Base-by-base conservation (phyloP, 768 basidiomycete genomes). In the Coprinopsis marcescibilis region DNA sequence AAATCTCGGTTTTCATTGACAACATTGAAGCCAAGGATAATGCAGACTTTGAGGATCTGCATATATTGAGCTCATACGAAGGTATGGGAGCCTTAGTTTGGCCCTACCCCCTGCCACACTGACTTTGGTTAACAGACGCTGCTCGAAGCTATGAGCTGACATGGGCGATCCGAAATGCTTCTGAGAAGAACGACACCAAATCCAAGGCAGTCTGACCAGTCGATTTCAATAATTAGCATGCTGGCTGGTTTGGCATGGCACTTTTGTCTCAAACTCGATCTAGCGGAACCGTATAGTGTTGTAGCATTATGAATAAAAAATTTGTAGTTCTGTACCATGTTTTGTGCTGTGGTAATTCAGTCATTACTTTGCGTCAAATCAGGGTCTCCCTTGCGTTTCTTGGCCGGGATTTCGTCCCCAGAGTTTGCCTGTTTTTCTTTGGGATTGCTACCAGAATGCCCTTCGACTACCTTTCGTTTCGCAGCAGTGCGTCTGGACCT, bases 81-180 rank as follows among this genome's bases (percentile, higher is more conserved):
- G 93, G 92, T 84, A 54, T 54, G 64, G 3, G 17, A 11, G 11
- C 10, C 17, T 37, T 7, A 19, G 7, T 11, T 7, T 37, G 63
- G 11, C 23, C 36, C 19, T 11, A 12, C 36, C 46, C 29, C 20
- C 32, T 39, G 25, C 21, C 30, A 32, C 17, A 25, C 37, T 52
- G 8, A 53, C 30, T 24, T 10, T 27, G 20, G 8, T 46, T 14
- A 4, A 8, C 20, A 89, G 88, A 92, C 65, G 91, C 91, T 34
- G 85, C 83, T 56, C 82, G 77, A 66, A 86, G 91, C 5, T 95
- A 95, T 55, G 83, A 94, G 62, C 73, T 95, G 51, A 94, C 91
- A 19, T 95, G 92, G 92, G 89, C 91, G 23, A 94, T 95, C 61
- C 83, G 91, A 39, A 71, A 78, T 52, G 84, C 89, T 25, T 80